These are phyloP conservation scores for Pseudogymnoascus sp. DNA, from an alignment of 2,329 filamentous ascomycete species.

Conservation along the genomic window DNA sequence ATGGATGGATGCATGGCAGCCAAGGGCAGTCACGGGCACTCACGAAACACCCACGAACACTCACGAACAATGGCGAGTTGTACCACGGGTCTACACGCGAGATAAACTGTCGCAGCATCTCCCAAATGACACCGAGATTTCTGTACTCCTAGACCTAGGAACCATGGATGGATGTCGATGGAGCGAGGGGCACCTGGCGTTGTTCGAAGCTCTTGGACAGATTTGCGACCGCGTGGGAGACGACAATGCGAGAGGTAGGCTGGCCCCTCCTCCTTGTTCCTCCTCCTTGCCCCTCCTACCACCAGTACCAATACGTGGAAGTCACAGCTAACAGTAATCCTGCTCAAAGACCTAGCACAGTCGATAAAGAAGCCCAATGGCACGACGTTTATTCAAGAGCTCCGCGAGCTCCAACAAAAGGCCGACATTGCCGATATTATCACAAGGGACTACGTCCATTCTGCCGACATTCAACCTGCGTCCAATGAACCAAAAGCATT, in stretches of 20 bases:
- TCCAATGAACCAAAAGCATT: background rate
- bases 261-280: background rate
- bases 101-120: background rate
- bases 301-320: background rate
- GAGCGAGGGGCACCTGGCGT: slow-evolving; percentile 2
- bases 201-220: slow-evolving; percentile 8
- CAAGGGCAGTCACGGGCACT: background rate
- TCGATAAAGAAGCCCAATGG: background rate
- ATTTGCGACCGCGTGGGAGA: background rate
- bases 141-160: background rate
- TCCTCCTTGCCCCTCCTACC: background rate
- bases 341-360: background rate
- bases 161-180: slow-evolving; percentile 4
- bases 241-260: slow-evolving; percentile 7
- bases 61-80: background rate
- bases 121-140: background rate
- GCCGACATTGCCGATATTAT: background rate
- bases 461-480: background rate
- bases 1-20: background rate
- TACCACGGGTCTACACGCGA: background rate
- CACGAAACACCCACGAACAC: background rate
- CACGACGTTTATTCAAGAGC: background rate
- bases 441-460: background rate
- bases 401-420: background rate
- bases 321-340: background rate